Conservation (phyloP, 1,139 yeast species). For the Spathaspora sp. region DNA sequence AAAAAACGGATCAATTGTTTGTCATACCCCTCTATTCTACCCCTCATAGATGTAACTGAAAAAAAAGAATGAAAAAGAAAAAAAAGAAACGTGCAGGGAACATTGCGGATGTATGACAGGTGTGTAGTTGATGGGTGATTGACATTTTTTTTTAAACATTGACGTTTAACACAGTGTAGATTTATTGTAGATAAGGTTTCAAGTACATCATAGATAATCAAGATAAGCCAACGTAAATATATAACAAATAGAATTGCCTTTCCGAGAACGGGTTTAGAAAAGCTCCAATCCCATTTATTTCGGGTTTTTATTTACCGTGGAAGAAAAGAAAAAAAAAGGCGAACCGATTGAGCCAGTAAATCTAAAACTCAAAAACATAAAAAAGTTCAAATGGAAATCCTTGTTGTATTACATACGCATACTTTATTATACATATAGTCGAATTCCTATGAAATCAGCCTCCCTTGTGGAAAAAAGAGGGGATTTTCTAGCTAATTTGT, state of each 20-base stretch:
- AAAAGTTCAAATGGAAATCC: neutral
- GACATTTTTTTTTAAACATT: neutral
- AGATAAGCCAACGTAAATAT: neutral
- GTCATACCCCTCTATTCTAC: conserved; percentile 3
- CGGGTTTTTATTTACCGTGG: neutral
- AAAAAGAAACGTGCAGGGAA: conserved; percentile 2
- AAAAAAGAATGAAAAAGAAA: neutral
- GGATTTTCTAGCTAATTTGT: neutral
- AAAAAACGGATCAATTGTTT: neutral
- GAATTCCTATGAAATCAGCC: neutral
- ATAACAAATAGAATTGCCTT: neutral
- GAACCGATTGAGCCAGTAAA: neutral
- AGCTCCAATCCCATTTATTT: too few species aligned
- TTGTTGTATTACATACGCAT: neutral
- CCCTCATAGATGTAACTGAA: neutral
- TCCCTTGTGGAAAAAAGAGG: neutral
- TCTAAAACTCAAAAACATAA: neutral
- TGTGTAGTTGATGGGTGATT: neutral
- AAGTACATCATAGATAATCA: neutral
- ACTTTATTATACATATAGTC: neutral
- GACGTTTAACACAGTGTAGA: neutral
- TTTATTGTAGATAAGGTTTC: neutral
- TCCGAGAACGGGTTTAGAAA: conserved; percentile 1
- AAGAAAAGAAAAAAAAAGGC: neutral
- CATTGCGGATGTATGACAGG: neutral